A percentile compares a stretch with the other conserved stretches of the same genome.
Evolutionary conservation across 495 filamentous ascomycete species (phyloP).

Genomic region (Hypomontagnella monticulosa): DNA sequence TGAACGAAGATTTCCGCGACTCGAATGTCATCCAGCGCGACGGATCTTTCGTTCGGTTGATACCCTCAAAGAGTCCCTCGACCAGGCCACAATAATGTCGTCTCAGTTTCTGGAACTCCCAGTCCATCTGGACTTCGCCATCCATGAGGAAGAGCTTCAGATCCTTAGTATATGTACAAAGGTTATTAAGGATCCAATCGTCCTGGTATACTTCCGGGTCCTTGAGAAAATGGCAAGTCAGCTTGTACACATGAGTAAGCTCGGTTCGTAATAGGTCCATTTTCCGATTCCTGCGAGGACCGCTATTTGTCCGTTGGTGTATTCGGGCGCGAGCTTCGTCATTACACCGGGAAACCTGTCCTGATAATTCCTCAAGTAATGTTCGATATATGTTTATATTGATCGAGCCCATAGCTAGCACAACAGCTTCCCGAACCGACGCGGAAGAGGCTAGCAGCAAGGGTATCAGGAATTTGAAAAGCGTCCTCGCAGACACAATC

Average conservation of each 20-base stretch:
- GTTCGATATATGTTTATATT: slow-evolving; percentile 96
- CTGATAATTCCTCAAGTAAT: slow-evolving; percentile 87
- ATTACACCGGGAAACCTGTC: slow-evolving; percentile 79
- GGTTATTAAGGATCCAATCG: slow-evolving; percentile 91
- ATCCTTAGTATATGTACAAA: slow-evolving; percentile 89
- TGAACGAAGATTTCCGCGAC: slow-evolving; percentile 89
- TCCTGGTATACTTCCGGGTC: slow-evolving; percentile 82
- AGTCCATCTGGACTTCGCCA: slow-evolving; percentile 92
- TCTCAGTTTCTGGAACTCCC: slow-evolving; percentile 91
- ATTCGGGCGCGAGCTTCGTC: slow-evolving; percentile 89
- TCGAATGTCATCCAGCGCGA: slow-evolving; percentile 96
- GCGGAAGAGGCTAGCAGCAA: slow-evolving; percentile 79
- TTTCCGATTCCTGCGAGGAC: slow-evolving; percentile 75
- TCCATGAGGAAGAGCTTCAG: slow-evolving; percentile 94
- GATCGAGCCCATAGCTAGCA: slow-evolving; percentile 89
- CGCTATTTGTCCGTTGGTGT: slow-evolving; percentile 81
- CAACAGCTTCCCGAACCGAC: slow-evolving; percentile 88
- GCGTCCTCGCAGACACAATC: slow-evolving; percentile 83
- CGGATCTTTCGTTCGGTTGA: slow-evolving; percentile 86
- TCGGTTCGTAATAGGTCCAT: slow-evolving; percentile 91
- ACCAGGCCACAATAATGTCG: slow-evolving; percentile 94
- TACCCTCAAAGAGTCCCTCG: slow-evolving; percentile 90
- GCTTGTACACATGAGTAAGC: slow-evolving; percentile 93
- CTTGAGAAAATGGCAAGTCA: slow-evolving; percentile 90
- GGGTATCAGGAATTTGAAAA: slow-evolving; percentile 92